Percentiles rank a stretch among this genome's conserved stretches.
Conservation (phyloP, 495 filamentous ascomycete genomes). For the Friedmanniomyces simplex region DNA sequence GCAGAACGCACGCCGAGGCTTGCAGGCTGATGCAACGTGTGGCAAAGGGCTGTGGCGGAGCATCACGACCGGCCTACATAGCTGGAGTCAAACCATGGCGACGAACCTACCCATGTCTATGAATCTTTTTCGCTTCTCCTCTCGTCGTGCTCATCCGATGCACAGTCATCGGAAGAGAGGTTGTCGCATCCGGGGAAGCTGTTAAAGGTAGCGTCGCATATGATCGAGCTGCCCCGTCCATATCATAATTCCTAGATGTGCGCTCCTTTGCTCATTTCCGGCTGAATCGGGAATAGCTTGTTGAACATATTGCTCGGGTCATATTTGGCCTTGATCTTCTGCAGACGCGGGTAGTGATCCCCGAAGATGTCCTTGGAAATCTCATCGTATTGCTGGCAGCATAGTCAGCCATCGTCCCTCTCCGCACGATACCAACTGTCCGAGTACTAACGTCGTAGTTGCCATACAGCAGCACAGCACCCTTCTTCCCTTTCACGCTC, state of each 20-base stretch:
- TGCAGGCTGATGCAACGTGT: too few relatives aligned
- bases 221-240: too few relatives aligned
- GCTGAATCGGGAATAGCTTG: conserved; percentile 15
- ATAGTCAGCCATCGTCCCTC: conserved; percentile 14
- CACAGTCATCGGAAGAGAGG: too few relatives aligned
- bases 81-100: too few relatives aligned
- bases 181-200: too few relatives aligned
- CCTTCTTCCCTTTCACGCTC: conserved; percentile 13
- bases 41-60: too few relatives aligned
- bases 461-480: conserved; percentile 16
- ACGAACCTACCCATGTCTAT: too few relatives aligned
- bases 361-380: conserved; percentile 35
- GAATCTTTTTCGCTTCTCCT: too few relatives aligned
- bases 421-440: conserved; percentile 31
- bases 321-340: conserved; percentile 42
- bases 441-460: conserved; percentile 30
- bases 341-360: conserved; percentile 36
- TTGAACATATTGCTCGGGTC: conserved; percentile 47
- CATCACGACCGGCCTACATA: too few relatives aligned
- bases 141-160: too few relatives aligned
- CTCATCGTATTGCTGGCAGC: conserved; percentile 20
- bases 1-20: too few relatives aligned
- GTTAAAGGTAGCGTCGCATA: too few relatives aligned
- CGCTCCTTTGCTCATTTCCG: background rate
- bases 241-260: background rate